A percentile compares a stretch with the other conserved stretches of the same genome.
Conservation (phyloP, 2,329 filamentous ascomycete species). For the Nigrograna mackinnonii region DNA sequence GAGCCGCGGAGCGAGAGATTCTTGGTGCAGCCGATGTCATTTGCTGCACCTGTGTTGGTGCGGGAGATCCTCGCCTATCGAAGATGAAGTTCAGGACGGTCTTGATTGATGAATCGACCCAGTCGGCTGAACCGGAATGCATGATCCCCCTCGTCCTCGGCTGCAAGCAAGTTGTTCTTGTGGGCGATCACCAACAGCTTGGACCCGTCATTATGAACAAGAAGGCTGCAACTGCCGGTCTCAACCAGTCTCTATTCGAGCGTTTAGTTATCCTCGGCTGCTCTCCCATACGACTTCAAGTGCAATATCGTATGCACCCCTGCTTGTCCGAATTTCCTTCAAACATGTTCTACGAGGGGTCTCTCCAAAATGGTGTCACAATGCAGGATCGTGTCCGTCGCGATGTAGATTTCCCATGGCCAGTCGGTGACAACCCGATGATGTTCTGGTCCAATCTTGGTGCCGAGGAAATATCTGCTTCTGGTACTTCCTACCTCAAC, state of each 20-base stretch:
- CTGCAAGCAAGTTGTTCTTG: conserved; percentile 98
- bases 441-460: conserved; percentile 99
- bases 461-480: conserved; percentile 97
- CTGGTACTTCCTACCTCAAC: conserved; percentile 96
- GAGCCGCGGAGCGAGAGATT: conserved; percentile 92
- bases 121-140: conserved; percentile 96
- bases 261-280: conserved; percentile 90
- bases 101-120: conserved; percentile 96
- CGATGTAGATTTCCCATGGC: conserved; percentile 98
- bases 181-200: conserved; percentile 97
- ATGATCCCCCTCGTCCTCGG: conserved; percentile 97
- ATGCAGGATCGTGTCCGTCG: conserved; percentile 84
- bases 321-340: conserved; percentile 96
- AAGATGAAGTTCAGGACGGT: conserved; percentile 99
- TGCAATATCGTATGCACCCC: conserved; percentile 99
- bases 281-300: conserved; percentile 88
- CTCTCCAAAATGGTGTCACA: conserved; percentile 93
- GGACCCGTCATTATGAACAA: conserved; percentile 99
- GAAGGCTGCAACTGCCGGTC: conserved; percentile 94
- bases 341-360: conserved; percentile 99
- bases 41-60: conserved; percentile 97
- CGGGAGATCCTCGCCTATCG: conserved; percentile 89
- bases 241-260: conserved; percentile 98
- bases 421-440: conserved; percentile 91
- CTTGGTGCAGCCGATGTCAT: conserved; percentile 95